phyloP scores from a whole-genome alignment of 306 rosid species.

The Crotalaria pallida region DNA sequence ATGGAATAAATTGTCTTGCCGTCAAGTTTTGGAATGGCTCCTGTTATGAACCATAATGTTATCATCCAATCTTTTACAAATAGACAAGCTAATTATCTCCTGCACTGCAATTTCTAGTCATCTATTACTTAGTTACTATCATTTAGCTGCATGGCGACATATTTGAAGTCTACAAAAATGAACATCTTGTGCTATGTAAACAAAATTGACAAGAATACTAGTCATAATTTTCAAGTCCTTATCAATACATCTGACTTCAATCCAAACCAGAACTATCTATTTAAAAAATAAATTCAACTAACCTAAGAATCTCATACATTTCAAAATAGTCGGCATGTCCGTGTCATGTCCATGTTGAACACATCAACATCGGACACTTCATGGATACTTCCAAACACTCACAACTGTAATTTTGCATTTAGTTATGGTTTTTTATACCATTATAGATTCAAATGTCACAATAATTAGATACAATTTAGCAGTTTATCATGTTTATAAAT shows the following conservation, averaged over 20 bases:
- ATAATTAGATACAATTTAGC: too few relatives aligned
- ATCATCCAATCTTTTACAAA: slow-evolving; percentile 9
- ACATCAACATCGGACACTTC: too few relatives aligned
- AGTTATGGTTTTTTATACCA: too few relatives aligned
- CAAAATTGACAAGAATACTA: not conserved
- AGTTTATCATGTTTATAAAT: too few relatives aligned
- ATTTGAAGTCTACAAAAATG: not conserved
- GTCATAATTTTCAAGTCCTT: not conserved
- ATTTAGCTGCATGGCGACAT: not conserved
- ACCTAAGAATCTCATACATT: too few relatives aligned
- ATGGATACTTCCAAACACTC: too few relatives aligned
- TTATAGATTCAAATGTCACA: too few relatives aligned
- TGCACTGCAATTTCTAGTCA: not conserved
- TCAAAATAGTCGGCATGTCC: too few relatives aligned
- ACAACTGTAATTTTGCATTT: too few relatives aligned
- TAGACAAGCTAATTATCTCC: not conserved
- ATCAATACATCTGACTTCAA: not conserved
- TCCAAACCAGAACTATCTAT: not conserved
- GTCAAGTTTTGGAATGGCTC: slow-evolving; percentile 33
- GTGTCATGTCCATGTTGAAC: too few relatives aligned
- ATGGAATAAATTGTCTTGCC: slow-evolving; percentile 58
- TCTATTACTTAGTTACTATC: not conserved
- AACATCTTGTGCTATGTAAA: not conserved
- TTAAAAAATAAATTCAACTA: not conserved
- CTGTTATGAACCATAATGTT: slow-evolving; percentile 35